phyloP scores from a whole-genome alignment of 2,329 filamentous ascomycete genomes.

The Nigrospora oryzae region DNA sequence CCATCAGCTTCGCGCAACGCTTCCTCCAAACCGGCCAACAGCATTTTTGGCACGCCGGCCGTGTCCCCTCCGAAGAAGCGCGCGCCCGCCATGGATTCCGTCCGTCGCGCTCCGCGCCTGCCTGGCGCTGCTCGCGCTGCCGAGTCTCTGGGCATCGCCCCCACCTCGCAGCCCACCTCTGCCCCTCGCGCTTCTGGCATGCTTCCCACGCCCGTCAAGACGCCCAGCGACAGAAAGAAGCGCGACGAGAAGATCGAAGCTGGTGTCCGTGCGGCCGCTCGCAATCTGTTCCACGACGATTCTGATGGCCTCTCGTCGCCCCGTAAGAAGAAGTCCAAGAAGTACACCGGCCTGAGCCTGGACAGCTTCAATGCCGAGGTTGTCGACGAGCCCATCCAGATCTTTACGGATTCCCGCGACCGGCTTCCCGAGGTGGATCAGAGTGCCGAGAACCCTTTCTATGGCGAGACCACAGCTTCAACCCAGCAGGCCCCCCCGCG shows the following conservation, averaged over 20 bases:
- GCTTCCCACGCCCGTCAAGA: conserved; percentile 74
- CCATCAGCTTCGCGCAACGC: conserved; percentile 16
- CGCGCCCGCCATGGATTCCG: conserved; percentile 34
- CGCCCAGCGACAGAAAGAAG: conserved; percentile 51
- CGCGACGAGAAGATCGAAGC: conserved; percentile 40
- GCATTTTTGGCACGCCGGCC: conserved; percentile 26
- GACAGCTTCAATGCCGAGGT: conserved; percentile 51
- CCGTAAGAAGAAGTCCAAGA: conserved; percentile 48
- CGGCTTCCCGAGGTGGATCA: conserved; percentile 60
- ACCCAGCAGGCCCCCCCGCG: conserved; percentile 34
- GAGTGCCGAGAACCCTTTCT: conserved; percentile 67
- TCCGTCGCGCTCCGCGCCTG: conserved; percentile 37
- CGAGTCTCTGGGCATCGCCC: conserved; percentile 26
- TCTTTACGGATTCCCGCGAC: conserved; percentile 76
- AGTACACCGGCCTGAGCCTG: conserved; percentile 44
- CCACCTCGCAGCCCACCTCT: conserved; percentile 17
- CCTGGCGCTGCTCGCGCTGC: conserved; percentile 33
- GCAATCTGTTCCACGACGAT: conserved; percentile 53
- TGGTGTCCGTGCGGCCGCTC: conserved; percentile 45
- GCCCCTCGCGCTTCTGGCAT: conserved; percentile 37
- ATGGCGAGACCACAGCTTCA: conserved; percentile 32
- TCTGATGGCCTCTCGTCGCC: conserved; percentile 51
- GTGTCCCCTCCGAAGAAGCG: conserved; percentile 44
- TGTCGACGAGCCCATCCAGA: conserved; percentile 53
- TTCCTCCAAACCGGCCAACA: conserved; percentile 14